Conservation (phyloP, 441 rosid genomes). For the Corymbia calophylla region DNA sequence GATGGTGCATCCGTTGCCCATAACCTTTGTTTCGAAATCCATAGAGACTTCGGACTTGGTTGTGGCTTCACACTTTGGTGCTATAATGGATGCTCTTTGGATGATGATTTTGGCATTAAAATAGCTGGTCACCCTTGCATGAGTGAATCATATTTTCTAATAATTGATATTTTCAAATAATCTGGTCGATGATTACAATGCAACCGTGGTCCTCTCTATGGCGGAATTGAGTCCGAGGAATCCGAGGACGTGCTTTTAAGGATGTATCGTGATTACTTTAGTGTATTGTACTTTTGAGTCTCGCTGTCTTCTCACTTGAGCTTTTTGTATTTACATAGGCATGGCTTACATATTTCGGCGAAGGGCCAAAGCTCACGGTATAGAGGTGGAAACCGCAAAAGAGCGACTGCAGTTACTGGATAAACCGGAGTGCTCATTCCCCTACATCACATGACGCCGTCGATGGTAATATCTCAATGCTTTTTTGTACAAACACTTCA, state of each 20-base stretch:
- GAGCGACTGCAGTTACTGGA: constrained; percentile 62
- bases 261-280: constrained; percentile 50
- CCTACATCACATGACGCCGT: constrained; percentile 62
- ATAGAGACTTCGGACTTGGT: not conserved
- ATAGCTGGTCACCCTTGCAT: not conserved
- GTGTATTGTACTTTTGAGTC: not conserved
- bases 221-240: constrained; percentile 95
- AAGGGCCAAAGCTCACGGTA: constrained; percentile 55
- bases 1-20: not conserved
- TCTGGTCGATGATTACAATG: not conserved
- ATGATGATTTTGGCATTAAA: not conserved
- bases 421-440: constrained; percentile 52
- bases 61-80: not conserved
- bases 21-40: not conserved
- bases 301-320: not conserved
- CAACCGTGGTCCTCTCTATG: not conserved
- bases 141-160: not conserved
- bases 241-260: constrained; percentile 99
- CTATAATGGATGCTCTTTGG: not conserved
- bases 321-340: constrained; percentile 29
- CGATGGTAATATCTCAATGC: constrained; percentile 32
- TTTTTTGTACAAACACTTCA: not conserved
- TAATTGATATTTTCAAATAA: not conserved
- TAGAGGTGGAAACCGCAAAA: constrained; percentile 49
- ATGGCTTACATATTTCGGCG: constrained; percentile 85